phyloP scores from a whole-genome alignment of 768 basidiomycete genomes.

The Peribolospora kevripleyi region DNA sequence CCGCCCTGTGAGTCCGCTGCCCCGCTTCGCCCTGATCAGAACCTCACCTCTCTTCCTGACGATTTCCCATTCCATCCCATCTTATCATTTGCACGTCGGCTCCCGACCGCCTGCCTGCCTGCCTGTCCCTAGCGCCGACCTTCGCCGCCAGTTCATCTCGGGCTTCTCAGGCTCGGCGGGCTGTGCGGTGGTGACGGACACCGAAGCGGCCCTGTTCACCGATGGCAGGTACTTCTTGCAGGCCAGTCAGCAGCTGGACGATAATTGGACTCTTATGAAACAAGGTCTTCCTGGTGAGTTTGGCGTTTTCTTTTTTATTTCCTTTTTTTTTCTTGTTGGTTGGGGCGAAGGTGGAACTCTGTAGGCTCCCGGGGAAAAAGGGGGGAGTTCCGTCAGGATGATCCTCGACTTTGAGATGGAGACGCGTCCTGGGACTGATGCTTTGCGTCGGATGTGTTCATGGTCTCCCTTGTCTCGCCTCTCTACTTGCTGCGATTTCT shows the following conservation, averaged over 20 bases:
- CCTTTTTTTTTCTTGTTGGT: background rate
- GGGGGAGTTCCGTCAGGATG: too few relatives aligned
- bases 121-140: constrained; percentile 30
- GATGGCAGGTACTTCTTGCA: constrained; percentile 91
- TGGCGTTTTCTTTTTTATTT: constrained; percentile 2
- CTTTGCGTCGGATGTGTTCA: background rate
- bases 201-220: constrained; percentile 59
- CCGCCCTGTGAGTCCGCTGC: background rate
- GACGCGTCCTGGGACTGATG: too few relatives aligned
- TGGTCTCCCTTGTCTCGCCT: constrained; percentile 4
- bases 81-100: constrained; percentile 21
- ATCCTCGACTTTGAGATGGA: too few relatives aligned
- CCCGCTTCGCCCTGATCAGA: background rate
- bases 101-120: constrained; percentile 72
- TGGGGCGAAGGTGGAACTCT: too few relatives aligned
- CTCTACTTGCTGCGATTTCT: too few relatives aligned
- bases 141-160: constrained; percentile 65
- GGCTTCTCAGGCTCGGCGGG: constrained; percentile 90
- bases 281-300: constrained; percentile 50
- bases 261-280: constrained; percentile 84
- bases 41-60: constrained; percentile 1
- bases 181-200: background rate
- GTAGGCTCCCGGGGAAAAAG: too few relatives aligned
- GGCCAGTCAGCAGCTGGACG: constrained; percentile 66
- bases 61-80: background rate